Conservation (phyloP, 352 stramenopile genomes). For the Phytophthora aleatoria region DNA sequence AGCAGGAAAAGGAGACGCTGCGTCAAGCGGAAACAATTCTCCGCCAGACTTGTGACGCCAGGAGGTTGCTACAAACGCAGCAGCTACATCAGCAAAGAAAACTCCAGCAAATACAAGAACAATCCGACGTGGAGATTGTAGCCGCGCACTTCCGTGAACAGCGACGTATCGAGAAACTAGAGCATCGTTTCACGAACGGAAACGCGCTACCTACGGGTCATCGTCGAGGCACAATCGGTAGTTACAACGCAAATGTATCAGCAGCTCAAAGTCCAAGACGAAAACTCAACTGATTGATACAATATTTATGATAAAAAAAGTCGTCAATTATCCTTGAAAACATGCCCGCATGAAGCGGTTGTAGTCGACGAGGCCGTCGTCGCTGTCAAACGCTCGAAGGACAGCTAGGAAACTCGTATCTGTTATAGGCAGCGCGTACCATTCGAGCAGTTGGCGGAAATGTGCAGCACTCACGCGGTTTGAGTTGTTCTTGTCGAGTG, state of each 20-base stretch:
- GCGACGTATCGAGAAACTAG: slow-evolving; percentile 38
- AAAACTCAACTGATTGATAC: slow-evolving; percentile 21
- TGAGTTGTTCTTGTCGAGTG: slow-evolving; percentile 58
- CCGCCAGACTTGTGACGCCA: slow-evolving; percentile 22
- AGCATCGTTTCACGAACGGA: slow-evolving; percentile 39
- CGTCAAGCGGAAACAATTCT: slow-evolving; percentile 53
- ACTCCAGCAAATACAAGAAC: slow-evolving; percentile 6
- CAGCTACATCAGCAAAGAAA: slow-evolving; percentile 10
- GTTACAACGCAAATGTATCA: background rate
- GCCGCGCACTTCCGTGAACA: slow-evolving; percentile 58
- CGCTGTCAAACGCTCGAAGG: slow-evolving; percentile 68
- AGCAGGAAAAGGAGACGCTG: slow-evolving; percentile 50
- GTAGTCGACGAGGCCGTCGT: slow-evolving; percentile 72
- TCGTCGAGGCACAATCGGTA: slow-evolving; percentile 9
- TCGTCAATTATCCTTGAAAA: slow-evolving; percentile 31
- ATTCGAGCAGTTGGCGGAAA: slow-evolving; percentile 78
- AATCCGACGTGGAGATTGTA: slow-evolving; percentile 36
- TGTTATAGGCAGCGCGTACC: slow-evolving; percentile 59
- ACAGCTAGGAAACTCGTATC: slow-evolving; percentile 60
- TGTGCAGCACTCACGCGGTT: slow-evolving; percentile 61
- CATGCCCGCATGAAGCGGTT: slow-evolving; percentile 77
- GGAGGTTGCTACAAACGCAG: slow-evolving; percentile 15
- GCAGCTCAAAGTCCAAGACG: slow-evolving; percentile 17
- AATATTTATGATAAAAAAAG: slow-evolving; percentile 22
- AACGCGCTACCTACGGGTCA: slow-evolving; percentile 10